Evolutionary conservation across 768 basidiomycete species (phyloP), one percentile per base, ranked within the genome.

Genomic region (Gyrodon lividus): DNA sequence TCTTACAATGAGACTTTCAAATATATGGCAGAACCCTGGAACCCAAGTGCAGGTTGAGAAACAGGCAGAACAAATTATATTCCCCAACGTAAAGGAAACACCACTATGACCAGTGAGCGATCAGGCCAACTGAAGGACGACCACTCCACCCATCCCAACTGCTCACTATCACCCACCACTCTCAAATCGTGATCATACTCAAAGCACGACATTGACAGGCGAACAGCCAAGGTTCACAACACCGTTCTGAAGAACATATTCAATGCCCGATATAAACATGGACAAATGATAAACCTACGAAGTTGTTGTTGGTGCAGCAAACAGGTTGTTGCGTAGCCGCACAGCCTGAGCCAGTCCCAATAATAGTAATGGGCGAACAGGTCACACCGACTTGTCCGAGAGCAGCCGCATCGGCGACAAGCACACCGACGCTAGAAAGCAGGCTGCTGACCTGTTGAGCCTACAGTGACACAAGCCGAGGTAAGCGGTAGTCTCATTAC

Each of bases 291-390:
- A 10, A 6, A 52, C 52, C 5, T 40, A 61, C 57, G 8, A 9
- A 33, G n/a, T 8, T 2, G 42, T 48, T 41, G 30, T 24, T 0
- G 0, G 23, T 9, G 41, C 60, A 62, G 34, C 60, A 61, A 2
- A 46, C 44, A 5, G 60, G 26, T 22, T 50, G 44, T 13, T 56
- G 44, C 24, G 33, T 6, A 9, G 34, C 42, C 6, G 6, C 1
- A 43, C 52, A 51, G n/a, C 52, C 45, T 9, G 12, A 6, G 10
- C 49, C 37, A 1, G 17, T 10, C 0, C 43, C 57, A 5, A 59
- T 3, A 1, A 2, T n/a, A 0, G 28, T 12, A 1, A 48, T 1
- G 0, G 52, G 30, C 0, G 37, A 26, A 39, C 61, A 62, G 13
- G 0, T 3, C 0, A 48, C 0, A 1, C 54, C 61, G 0, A 56